Conservation (phyloP, 2,329 filamentous ascomycete species). For the Clonostachys chloroleuca region DNA sequence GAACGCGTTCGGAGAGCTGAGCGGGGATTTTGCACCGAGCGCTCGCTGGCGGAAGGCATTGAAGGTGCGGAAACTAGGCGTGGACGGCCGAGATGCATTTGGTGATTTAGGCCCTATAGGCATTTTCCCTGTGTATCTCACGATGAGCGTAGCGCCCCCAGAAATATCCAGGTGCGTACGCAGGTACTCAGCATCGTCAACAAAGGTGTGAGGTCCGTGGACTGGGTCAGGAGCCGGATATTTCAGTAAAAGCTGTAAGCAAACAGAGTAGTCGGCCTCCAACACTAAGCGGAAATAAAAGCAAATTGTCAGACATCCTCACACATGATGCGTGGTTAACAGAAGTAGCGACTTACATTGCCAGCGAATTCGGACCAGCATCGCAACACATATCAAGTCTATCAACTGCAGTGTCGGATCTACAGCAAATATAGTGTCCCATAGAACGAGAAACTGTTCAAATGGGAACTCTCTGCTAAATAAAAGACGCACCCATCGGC, state of each 20-base stretch:
- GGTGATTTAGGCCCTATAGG: conserved; percentile 27
- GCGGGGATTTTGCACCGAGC: conserved; percentile 33
- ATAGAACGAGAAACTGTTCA: conserved; percentile 75
- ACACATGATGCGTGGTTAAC: neutral
- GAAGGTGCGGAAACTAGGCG: conserved; percentile 25
- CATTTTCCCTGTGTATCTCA: conserved; percentile 62
- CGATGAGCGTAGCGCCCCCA: conserved; percentile 62
- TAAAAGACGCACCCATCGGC: conserved; percentile 87
- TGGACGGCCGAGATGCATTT: conserved; percentile 17
- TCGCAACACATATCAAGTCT: conserved; percentile 87
- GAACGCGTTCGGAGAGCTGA: conserved; percentile 41
- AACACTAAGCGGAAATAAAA: conserved; percentile 52
- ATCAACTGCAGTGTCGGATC: conserved; percentile 77
- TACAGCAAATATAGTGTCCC: conserved; percentile 88
- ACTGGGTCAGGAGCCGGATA: conserved; percentile 67
- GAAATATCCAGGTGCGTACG: conserved; percentile 56
- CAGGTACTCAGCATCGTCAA: conserved; percentile 79
- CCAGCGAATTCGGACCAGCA: conserved; percentile 91
- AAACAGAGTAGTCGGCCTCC: conserved; percentile 81
- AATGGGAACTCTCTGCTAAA: conserved; percentile 94
- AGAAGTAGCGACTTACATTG: conserved; percentile 57
- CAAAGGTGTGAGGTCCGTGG: conserved; percentile 71
- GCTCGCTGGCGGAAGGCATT: conserved; percentile 33
- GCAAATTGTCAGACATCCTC: neutral
- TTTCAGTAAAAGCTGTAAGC: conserved; percentile 75